A percentile compares a stretch with the other conserved stretches of the same genome.
These are phyloP conservation scores for Coemansia sp. DNA, from an alignment of 192 early-diverging fungal species.

Conservation along the genomic window DNA sequence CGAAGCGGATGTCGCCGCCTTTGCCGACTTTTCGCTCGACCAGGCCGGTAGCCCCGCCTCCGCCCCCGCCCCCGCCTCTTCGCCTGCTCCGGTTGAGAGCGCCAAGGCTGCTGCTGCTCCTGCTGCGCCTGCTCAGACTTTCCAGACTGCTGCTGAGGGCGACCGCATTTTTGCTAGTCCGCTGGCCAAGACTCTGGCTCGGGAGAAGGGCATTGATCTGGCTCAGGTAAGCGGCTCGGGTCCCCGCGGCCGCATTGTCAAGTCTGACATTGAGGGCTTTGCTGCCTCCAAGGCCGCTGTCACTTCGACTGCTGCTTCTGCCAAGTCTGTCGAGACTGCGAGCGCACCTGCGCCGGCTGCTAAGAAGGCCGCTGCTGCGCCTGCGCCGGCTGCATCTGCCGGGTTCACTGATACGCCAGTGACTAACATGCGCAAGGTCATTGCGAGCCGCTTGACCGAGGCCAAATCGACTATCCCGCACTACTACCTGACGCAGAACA, in stretches of 20 bases:
- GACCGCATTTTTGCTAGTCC: conserved; percentile 83
- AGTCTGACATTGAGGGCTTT: conserved; percentile 82
- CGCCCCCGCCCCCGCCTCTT: conserved; percentile 16
- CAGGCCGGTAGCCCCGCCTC: conserved; percentile 52
- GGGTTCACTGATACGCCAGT: conserved; percentile 73
- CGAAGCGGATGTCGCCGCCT: conserved; percentile 81
- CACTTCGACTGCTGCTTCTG: conserved; percentile 30
- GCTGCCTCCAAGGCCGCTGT: conserved; percentile 27
- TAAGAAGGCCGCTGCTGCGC: conserved; percentile 43
- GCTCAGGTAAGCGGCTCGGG: conserved; percentile 79
- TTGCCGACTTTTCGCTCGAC: conserved; percentile 74
- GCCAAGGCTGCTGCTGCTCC: conserved; percentile 40
- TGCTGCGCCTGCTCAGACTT: conserved; percentile 31
- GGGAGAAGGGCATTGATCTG: conserved; percentile 78
- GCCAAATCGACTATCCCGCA: conserved; percentile 75
- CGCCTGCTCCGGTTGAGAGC: conserved; percentile 19
- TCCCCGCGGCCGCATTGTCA: conserved; percentile 85
- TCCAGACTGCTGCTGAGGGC: conserved; percentile 6
- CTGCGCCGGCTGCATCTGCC: conserved; percentile 15
- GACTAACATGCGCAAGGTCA: conserved; percentile 79
- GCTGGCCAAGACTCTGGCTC: conserved; percentile 82
- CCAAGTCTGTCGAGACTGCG: conserved; percentile 5
- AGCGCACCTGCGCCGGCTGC: conserved; percentile 24
- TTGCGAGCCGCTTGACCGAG: conserved; percentile 72
- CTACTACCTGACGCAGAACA: conserved; percentile 78